These are phyloP conservation scores for Leptographium radiaticola DNA, from an alignment of 2,329 filamentous ascomycete species.

Conservation along the genomic window DNA sequence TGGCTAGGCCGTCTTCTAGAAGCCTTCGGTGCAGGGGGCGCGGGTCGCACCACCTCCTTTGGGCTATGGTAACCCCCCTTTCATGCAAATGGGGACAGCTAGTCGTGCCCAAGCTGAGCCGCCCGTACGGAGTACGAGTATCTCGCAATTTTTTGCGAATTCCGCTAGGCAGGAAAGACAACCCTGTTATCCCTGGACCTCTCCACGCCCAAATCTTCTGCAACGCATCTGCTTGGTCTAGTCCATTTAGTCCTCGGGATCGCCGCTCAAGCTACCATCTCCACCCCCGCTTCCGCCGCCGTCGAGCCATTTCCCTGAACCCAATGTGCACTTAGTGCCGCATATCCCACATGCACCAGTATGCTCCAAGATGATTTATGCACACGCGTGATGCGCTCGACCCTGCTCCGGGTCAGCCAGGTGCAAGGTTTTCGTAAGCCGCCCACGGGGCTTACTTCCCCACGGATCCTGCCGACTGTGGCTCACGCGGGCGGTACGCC, in stretches of 20 bases:
- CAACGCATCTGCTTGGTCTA: neutral
- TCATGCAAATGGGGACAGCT: too few species aligned
- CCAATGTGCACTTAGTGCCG: neutral
- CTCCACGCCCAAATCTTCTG: neutral
- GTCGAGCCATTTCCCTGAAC: neutral
- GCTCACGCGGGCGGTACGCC: neutral
- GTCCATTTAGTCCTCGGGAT: neutral
- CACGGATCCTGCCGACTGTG: neutral
- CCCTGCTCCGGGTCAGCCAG: too few species aligned
- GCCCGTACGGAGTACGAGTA: neutral
- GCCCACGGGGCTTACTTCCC: neutral
- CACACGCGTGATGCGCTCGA: too few species aligned
- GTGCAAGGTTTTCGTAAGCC: too few species aligned
- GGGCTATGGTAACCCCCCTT: too few species aligned
- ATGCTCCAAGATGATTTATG: too few species aligned
- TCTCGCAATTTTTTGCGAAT: neutral
- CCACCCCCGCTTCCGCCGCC: neutral
- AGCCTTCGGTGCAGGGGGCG: slow-evolving; percentile 6
- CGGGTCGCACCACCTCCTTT: neutral
- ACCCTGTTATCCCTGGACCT: neutral
- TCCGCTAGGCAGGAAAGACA: neutral
- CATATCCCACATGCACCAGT: too few species aligned
- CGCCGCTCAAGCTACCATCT: neutral
- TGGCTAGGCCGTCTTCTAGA: slow-evolving; percentile 6
- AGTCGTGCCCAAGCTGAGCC: neutral